These are phyloP conservation scores for Fusarium drepaniforme DNA, from an alignment of 2,329 filamentous ascomycete genomes.

Conservation along the genomic window DNA sequence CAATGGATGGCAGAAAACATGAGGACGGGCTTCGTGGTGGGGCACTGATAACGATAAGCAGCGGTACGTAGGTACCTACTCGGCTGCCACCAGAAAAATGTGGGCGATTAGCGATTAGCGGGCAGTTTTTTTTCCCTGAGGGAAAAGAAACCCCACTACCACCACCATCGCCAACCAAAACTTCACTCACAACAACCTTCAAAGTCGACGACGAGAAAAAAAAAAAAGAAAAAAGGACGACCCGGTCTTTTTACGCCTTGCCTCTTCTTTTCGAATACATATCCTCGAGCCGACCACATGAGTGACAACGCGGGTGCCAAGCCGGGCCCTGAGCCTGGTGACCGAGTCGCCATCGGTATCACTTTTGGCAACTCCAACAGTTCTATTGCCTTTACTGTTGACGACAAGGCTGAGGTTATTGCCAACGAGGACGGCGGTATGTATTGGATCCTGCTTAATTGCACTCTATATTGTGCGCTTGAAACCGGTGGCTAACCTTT, in stretches of 20 bases:
- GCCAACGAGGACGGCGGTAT: constrained; percentile 97
- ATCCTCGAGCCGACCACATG: constrained; percentile 51
- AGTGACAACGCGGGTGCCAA: constrained; percentile 59
- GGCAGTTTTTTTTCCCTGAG: constrained; percentile 43
- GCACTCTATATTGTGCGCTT: background rate
- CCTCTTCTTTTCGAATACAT: constrained; percentile 8
- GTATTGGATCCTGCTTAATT: constrained; percentile 44
- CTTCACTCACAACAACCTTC: constrained; percentile 27
- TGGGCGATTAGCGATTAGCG: constrained; percentile 41
- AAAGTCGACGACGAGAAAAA: constrained; percentile 12
- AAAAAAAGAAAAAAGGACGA: constrained; percentile 17
- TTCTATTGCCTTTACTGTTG: constrained; percentile 92
- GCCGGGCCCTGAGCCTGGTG: constrained; percentile 63
- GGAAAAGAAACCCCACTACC: constrained; percentile 45
- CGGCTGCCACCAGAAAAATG: constrained; percentile 29
- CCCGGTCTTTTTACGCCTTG: constrained; percentile 19
- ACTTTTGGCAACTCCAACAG: constrained; percentile 99
- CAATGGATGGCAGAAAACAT: constrained; percentile 22
- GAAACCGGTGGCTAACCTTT: constrained; percentile 18
- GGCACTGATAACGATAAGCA: constrained; percentile 31
- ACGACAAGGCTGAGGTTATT: constrained; percentile 97
- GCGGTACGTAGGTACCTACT: constrained; percentile 40
- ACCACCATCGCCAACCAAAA: constrained; percentile 37
- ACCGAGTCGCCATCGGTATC: constrained; percentile 87
- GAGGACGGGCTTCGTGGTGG: constrained; percentile 19